These are phyloP conservation scores for Elasticomyces elasticus DNA, from an alignment of 495 filamentous ascomycete genomes.

Conservation along the genomic window DNA sequence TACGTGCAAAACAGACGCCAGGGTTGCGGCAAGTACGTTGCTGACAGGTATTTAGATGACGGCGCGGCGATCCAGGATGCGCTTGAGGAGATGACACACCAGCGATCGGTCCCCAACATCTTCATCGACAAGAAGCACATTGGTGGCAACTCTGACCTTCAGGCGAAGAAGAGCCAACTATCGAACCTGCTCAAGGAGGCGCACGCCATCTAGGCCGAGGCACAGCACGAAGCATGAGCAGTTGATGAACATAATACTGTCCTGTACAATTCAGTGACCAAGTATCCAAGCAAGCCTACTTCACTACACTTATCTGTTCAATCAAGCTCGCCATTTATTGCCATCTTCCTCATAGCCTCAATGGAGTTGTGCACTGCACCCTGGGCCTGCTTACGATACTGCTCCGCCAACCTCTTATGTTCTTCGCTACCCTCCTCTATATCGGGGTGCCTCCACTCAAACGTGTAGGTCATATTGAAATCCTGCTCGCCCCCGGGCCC, in stretches of 20 bases:
- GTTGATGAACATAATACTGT: too few species aligned
- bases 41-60: constrained; percentile 45
- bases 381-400: constrained; percentile 22
- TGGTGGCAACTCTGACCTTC: constrained; percentile 91
- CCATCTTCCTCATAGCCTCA: constrained; percentile 24
- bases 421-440: constrained; percentile 28
- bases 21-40: neutral
- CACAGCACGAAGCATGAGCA: too few species aligned
- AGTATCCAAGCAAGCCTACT: too few species aligned
- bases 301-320: too few species aligned
- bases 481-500: constrained; percentile 35
- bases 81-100: constrained; percentile 65
- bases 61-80: constrained; percentile 75
- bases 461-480: constrained; percentile 46
- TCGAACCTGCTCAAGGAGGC: constrained; percentile 52
- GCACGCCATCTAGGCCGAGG: constrained; percentile 46
- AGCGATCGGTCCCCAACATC: constrained; percentile 89
- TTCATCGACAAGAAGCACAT: constrained; percentile 87
- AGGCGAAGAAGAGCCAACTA: constrained; percentile 52
- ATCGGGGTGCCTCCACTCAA: constrained; percentile 41
- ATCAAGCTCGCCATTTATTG: constrained; percentile 19
- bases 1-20: constrained; percentile 34
- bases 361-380: constrained; percentile 23
- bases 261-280: too few species aligned
- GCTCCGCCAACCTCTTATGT: constrained; percentile 24